Evolutionary conservation across 768 basidiomycete genomes (phyloP), one percentile per base, ranked within the genome.

Genomic region (Hebeloma cylindrosporum): DNA sequence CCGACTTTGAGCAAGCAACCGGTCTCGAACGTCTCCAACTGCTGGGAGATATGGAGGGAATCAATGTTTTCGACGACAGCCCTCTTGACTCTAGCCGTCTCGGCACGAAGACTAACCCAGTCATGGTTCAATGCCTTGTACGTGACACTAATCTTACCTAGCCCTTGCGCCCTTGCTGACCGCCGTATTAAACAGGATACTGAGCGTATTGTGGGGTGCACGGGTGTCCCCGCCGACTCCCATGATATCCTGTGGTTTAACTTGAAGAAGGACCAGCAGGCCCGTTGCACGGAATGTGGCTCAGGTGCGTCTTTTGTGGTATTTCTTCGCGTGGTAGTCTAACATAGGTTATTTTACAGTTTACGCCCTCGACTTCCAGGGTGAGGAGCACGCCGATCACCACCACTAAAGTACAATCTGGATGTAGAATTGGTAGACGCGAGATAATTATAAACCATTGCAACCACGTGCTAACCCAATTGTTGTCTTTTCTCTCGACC

Each of bases 21-120:
- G 95, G 95, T 81, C 75, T 97, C 43, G 94, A 97, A 68, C 91
- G 95, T 68, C 82, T 96, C 61, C 91, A 99, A 69, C 72, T 96
- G 37, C 70, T 97, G 41, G 93, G 88, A 60, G 85, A 92, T 50
- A 71, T 93, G 59, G 82, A 92, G 66, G 94, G 93, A 43, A 70
- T 93, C 41, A 84, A 90, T 32, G 80, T 93, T 40, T 99, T 99
- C 71, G 93, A 97, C 65, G 77, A 85, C 60, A 77, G 80, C 47
- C 88, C 93, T 25, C 76, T 96, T 52, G 85, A 92, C 60, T 71
- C 93, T 43, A 85, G 83, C 67, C 80, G 88, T 59, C 67, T 92
- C 63, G 95, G 95, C 53, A 97, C 95, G 42, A 76, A 88, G 60
- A 77, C 79, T 47, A 77, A 93, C 68, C 95, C 95, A 28, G 78